Base-by-base conservation (phyloP, 2,329 filamentous ascomycete genomes). In the Dothistroma pini region DNA sequence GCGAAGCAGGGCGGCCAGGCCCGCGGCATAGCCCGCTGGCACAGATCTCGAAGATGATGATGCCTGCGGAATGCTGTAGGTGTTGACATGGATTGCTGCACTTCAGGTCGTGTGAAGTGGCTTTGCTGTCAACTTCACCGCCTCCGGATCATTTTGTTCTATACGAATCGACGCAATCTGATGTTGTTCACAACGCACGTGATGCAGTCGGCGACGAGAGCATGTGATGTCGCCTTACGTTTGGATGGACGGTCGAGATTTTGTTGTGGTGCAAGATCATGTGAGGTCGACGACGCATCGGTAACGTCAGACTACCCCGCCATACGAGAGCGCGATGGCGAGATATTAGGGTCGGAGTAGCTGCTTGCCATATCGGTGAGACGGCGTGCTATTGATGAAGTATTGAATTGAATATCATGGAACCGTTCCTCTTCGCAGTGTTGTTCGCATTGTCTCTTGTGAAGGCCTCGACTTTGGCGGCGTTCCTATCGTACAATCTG, bases 401-500 rank as follows among this genome's bases (percentile, higher is more conserved):
- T 10, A 2, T 25, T n/a, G 21, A 16, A n/a, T 4, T 1, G n/a
- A 21, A 53, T 14, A 57, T 47, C 29, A 67, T 67, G 65, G 63
- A 60, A 44, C 53, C 62, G 21, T 60, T 66, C 54, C 51, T 67
- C 29, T 51, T 67, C 29, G 50, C 47, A n/a, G 54, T 59, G 35
- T 25, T 67, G 10, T 62, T 61, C 38, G 54, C 63, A 16, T 35
- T 66, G 44, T 59, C 56, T 31, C 47, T 66, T 19, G 58, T 67
- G 7, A 65, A 67, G 19, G 61, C 63, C 11, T 61, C 61, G 14
- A 57, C 61, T 6, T 54, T 67, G 34, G 63, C 56, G 19, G 61
- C 60, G 32, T 58, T 66, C 10, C 19, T 66, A 14, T 60, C 63
- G 19, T 66, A 61, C 47, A 54, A 57, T 9, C 34, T 62, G 31